Conservation (phyloP, 2,329 filamentous ascomycete genomes). For the Calonectria naviculata region DNA sequence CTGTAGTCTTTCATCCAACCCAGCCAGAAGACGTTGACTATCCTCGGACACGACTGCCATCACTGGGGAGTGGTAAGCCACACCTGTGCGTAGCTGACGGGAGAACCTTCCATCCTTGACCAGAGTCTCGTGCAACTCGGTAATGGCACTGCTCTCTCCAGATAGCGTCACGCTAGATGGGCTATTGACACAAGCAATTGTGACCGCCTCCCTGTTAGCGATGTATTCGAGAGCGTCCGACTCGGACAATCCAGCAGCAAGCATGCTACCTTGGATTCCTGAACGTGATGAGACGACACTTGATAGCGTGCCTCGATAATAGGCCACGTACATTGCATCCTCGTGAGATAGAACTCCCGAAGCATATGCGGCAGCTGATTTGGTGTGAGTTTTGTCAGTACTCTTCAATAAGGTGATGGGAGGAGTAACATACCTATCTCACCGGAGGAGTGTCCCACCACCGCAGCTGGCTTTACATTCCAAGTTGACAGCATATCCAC, state of each 20-base stretch:
- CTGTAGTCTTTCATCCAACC: neutral
- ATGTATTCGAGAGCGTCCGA: neutral
- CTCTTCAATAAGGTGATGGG: too few relatives aligned
- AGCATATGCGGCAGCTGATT: constrained; percentile 54
- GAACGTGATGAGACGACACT: neutral
- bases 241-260: constrained; percentile 32
- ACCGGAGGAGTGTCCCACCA: constrained; percentile 57
- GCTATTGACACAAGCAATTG: constrained; percentile 59
- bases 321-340: constrained; percentile 55
- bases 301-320: constrained; percentile 51
- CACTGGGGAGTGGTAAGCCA: constrained; percentile 62
- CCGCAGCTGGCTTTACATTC: constrained; percentile 48
- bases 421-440: constrained; percentile 48
- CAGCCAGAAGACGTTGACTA: constrained; percentile 2
- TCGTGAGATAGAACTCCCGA: constrained; percentile 41
- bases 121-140: constrained; percentile 45
- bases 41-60: constrained; percentile 56
- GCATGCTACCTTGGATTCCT: constrained; percentile 34
- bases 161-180: constrained; percentile 60
- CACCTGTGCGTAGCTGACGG: constrained; percentile 55
- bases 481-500: constrained; percentile 54
- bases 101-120: constrained; percentile 56
- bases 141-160: constrained; percentile 54
- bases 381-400: neutral
- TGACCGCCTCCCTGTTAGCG: neutral